Percentiles rank a stretch among this genome's conserved stretches.
These are phyloP conservation scores for Fusarium graminum DNA, from an alignment of 2,329 filamentous ascomycete genomes.

Conservation along the genomic window DNA sequence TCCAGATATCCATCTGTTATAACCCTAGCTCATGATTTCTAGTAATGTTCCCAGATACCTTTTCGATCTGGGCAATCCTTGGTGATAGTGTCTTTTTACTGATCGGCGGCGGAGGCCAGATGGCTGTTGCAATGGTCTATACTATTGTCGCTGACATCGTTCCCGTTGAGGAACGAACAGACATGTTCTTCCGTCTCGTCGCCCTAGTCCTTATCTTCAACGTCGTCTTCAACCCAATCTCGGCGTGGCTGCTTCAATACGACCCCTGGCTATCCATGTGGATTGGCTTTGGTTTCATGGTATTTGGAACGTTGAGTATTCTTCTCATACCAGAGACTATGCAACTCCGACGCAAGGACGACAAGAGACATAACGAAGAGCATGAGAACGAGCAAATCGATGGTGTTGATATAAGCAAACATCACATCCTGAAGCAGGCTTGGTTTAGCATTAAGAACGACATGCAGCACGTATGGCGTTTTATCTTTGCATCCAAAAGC, in stretches of 20 bases:
- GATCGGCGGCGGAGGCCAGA: slow-evolving; percentile 58
- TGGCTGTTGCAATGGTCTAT: slow-evolving; percentile 60
- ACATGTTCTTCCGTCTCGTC: slow-evolving; percentile 57
- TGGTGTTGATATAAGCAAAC: slow-evolving; percentile 18
- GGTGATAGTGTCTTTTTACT: slow-evolving; percentile 53
- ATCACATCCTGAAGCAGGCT: slow-evolving; percentile 37
- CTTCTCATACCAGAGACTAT: slow-evolving; percentile 60
- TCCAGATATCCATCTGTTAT: fast-evolving
- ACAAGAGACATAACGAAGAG: slow-evolving; percentile 38
- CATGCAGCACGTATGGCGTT: slow-evolving; percentile 55
- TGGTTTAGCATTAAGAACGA: slow-evolving; percentile 50
- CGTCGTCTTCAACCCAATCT: slow-evolving; percentile 57
- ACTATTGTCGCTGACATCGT: slow-evolving; percentile 61
- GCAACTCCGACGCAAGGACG: slow-evolving; percentile 50
- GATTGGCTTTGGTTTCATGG: slow-evolving; percentile 51
- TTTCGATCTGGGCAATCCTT: slow-evolving; percentile 58
- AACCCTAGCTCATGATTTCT: slow-evolving; percentile 19
- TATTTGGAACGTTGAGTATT: slow-evolving; percentile 49
- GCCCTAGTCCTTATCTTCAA: slow-evolving; percentile 56
- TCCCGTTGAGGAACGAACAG: slow-evolving; percentile 55
- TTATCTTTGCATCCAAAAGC: slow-evolving; percentile 56
- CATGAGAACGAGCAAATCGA: slow-evolving; percentile 7
- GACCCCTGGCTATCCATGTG: slow-evolving; percentile 58
- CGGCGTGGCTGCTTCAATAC: slow-evolving; percentile 56
- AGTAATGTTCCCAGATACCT: slow-evolving; percentile 55